Conservation (phyloP, 768 basidiomycete species). For the Panellus pusillus region DNA sequence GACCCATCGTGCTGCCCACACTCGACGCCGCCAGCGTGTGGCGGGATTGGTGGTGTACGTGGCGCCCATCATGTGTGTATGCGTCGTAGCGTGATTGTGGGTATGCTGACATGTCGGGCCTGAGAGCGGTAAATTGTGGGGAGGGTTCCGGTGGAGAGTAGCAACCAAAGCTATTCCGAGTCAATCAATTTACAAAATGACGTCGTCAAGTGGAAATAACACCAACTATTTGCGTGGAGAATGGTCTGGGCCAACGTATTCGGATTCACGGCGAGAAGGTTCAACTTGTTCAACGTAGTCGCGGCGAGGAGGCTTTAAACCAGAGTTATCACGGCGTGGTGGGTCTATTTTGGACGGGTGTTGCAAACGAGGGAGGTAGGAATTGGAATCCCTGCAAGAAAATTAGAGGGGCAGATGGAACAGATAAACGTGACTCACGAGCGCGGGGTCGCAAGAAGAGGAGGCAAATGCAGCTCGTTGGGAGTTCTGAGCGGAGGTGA, state of each 20-base stretch:
- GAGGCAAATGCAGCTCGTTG: slow-evolving; percentile 34
- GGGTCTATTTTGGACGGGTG: slow-evolving; percentile 17
- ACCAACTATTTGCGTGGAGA: slow-evolving; percentile 17
- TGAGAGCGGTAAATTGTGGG: slow-evolving; percentile 48
- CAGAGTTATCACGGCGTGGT: slow-evolving; percentile 16
- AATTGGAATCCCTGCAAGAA: slow-evolving; percentile 1
- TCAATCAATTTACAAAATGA: slow-evolving; percentile 16
- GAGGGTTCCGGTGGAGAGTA: slow-evolving; percentile 46
- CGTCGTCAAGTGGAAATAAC: background rate
- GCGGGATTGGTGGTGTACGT: too few species aligned
- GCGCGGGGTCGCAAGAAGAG: slow-evolving; percentile 41
- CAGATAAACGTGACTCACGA: slow-evolving; percentile 32
- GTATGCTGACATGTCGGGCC: slow-evolving; percentile 58
- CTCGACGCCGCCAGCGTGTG: too few species aligned
- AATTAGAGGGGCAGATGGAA: too few species aligned
- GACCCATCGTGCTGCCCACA: slow-evolving; percentile 49
- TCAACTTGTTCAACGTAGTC: background rate
- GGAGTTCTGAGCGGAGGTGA: slow-evolving; percentile 60
- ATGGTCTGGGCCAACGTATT: too few species aligned
- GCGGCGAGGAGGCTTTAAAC: background rate
- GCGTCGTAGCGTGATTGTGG: slow-evolving; percentile 28
- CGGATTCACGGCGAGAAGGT: too few species aligned
- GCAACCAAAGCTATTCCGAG: slow-evolving; percentile 28
- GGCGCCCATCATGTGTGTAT: slow-evolving; percentile 6
- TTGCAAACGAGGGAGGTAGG: slow-evolving; percentile 5